Percentiles rank a stretch among this genome's conserved stretches.
phyloP scores from a whole-genome alignment of 1,139 yeast genomes.

The Martiniozyma asiatica region DNA sequence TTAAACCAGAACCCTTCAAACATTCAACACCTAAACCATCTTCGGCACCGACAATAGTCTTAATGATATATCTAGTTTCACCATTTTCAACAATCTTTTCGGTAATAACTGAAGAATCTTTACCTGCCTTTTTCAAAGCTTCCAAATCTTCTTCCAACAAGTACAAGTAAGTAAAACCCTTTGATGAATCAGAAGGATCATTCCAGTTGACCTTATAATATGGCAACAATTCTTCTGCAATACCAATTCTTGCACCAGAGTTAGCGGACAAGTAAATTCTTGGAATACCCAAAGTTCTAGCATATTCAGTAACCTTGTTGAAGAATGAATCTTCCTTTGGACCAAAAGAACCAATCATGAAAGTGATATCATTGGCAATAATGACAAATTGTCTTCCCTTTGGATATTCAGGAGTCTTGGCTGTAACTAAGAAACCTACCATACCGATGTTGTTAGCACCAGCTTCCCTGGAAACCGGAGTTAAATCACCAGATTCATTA shows the following conservation, averaged over 20 bases:
- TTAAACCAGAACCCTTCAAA: conserved; percentile 92
- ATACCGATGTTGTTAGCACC: conserved; percentile 94
- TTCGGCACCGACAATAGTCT: conserved; percentile 81
- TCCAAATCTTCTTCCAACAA: conserved; percentile 58
- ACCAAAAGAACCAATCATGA: conserved; percentile 96
- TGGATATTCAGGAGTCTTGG: conserved; percentile 95
- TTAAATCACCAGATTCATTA: conserved; percentile 67
- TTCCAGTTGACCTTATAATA: conserved; percentile 90
- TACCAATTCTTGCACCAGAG: conserved; percentile 97
- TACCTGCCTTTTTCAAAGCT: conserved; percentile 46
- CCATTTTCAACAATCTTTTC: conserved; percentile 80
- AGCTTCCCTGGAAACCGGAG: conserved; percentile 89
- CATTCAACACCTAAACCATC: conserved; percentile 98
- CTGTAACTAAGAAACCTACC: conserved; percentile 90
- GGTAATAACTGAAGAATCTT: conserved; percentile 52
- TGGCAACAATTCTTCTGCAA: conserved; percentile 91
- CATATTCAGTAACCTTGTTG: conserved; percentile 84
- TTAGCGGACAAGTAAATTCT: conserved; percentile 92
- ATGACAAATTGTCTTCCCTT: conserved; percentile 87
- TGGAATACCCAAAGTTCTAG: conserved; percentile 85
- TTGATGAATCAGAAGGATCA: conserved; percentile 57
- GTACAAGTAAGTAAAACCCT: conserved; percentile 86
- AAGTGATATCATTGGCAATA: conserved; percentile 94
- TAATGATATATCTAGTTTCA: conserved; percentile 68
- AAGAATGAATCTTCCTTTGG: conserved; percentile 93